phyloP scores from a whole-genome alignment of 495 filamentous ascomycete species.

The Melanomma pulvis-pyrius region DNA sequence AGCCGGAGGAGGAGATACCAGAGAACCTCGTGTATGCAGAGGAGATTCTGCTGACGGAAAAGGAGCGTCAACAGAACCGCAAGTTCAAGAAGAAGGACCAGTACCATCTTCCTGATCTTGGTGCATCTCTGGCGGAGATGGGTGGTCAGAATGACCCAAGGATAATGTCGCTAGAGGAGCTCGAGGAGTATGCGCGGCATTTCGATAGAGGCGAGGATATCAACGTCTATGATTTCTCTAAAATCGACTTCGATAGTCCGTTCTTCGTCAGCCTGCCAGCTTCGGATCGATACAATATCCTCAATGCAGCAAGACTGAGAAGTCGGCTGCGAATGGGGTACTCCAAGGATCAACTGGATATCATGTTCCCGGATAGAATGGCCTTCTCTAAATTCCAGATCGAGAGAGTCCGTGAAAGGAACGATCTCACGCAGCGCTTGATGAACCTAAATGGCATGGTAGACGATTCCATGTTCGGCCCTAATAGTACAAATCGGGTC shows the following conservation, averaged over 20 bases:
- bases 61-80: constrained; percentile 73
- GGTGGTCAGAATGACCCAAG: constrained; percentile 87
- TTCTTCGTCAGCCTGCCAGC: constrained; percentile 91
- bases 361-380: constrained; percentile 98
- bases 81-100: constrained; percentile 88
- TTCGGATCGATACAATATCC: constrained; percentile 92
- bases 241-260: constrained; percentile 93
- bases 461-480: constrained; percentile 64
- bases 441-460: constrained; percentile 95
- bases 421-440: constrained; percentile 90
- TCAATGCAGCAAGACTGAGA: constrained; percentile 87
- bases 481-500: constrained; percentile 67
- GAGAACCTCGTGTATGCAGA: constrained; percentile 85
- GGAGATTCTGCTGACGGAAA: constrained; percentile 76
- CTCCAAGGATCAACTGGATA: constrained; percentile 91
- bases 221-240: constrained; percentile 96
- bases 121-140: constrained; percentile 75
- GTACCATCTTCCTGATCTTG: constrained; percentile 88
- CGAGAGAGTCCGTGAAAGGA: constrained; percentile 85
- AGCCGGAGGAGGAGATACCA: constrained; percentile 68
- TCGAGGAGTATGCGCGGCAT: constrained; percentile 89
- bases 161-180: constrained; percentile 90
- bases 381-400: constrained; percentile 96
- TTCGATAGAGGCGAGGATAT: constrained; percentile 94
- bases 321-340: constrained; percentile 91